These are phyloP conservation scores for Kalmusia sp. DNA, from an alignment of 2,329 filamentous ascomycete species.

Conservation along the genomic window DNA sequence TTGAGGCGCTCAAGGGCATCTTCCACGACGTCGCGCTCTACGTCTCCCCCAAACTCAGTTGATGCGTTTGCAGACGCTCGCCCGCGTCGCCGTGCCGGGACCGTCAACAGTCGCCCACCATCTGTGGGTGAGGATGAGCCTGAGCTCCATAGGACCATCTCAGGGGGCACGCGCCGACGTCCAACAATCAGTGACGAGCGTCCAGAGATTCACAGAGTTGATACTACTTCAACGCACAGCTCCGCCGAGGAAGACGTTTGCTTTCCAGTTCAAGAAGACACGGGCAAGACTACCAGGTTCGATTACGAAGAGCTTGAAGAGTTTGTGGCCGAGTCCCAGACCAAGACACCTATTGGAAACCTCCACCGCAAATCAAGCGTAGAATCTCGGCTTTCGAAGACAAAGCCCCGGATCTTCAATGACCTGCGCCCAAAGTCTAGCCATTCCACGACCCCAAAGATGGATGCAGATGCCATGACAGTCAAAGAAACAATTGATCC, in stretches of 20 bases:
- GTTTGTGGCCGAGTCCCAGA: slow-evolving; percentile 72
- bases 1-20: slow-evolving; percentile 53
- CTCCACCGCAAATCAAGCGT: slow-evolving; percentile 47
- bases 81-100: slow-evolving; percentile 77
- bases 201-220: slow-evolving; percentile 65
- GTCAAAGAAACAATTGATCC: slow-evolving; percentile 35
- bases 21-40: slow-evolving; percentile 67
- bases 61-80: slow-evolving; percentile 84
- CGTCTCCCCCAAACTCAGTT: slow-evolving; percentile 93
- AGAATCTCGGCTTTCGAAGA: slow-evolving; percentile 51
- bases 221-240: slow-evolving; percentile 69
- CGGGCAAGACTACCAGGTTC: slow-evolving; percentile 80
- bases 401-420: slow-evolving; percentile 64
- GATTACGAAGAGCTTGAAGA: slow-evolving; percentile 95
- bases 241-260: slow-evolving; percentile 88
- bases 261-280: slow-evolving; percentile 76
- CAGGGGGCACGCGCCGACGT: slow-evolving; percentile 69
- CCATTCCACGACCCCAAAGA: slow-evolving; percentile 44
- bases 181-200: slow-evolving; percentile 67
- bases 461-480: slow-evolving; percentile 39
- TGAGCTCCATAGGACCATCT: slow-evolving; percentile 73
- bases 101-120: slow-evolving; percentile 63
- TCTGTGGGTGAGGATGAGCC: slow-evolving; percentile 59
- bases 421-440: slow-evolving; percentile 62
- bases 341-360: slow-evolving; percentile 54